Evolutionary conservation across 371 early-diverging fungal genomes (phyloP), one percentile per base, ranked within the genome.

Genomic region (Mucor sp.): DNA sequence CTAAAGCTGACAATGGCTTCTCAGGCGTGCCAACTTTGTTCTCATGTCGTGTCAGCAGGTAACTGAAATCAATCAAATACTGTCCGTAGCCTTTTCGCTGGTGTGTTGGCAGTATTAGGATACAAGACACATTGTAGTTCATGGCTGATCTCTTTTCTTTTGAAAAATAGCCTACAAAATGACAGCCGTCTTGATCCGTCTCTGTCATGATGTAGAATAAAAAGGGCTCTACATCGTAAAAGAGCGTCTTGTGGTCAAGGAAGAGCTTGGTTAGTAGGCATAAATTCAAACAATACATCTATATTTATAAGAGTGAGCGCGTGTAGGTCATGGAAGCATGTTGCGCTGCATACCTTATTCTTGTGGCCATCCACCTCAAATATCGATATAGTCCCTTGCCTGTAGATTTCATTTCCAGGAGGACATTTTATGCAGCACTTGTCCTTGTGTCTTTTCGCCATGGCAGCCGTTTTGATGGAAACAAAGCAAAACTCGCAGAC

Each of bases 201-300:
- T 87, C 85, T 6, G 92, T 91, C 86, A 99, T 88, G 30, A 99
- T 85, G 76, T 99, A 99, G 70, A 99, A 99, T 60, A 99, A 74
- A 77, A 99, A 99, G 1, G 98, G 97, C 68, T 99, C 98, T 35
- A 99, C 96, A 71, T 99, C 99, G 79, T 98, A 99, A 74, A 96
- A 98, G 25, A 99, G 85, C 4, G 99, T 99, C 77, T 99, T 99
- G 78, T 98, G 98, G 81, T 99, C 99, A 32, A 99, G 84, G 78
- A 99, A 99, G 78, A 97, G 86, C 77, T 99, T 99, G 25, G 97
- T 92, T 3, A 99, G 76, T 28, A 99, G 83, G 61, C 97, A 97
- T 41, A 99, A 82, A 81, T 99, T 99, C 70, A 94, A 94, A 81
- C 99, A 97, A 77, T 98, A 99, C 35, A 91, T 93, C 90, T 85